Evolutionary conservation across 2,329 filamentous ascomycete genomes (phyloP), one percentile per base, ranked within the genome.

Genomic region (Botrytis porri): DNA sequence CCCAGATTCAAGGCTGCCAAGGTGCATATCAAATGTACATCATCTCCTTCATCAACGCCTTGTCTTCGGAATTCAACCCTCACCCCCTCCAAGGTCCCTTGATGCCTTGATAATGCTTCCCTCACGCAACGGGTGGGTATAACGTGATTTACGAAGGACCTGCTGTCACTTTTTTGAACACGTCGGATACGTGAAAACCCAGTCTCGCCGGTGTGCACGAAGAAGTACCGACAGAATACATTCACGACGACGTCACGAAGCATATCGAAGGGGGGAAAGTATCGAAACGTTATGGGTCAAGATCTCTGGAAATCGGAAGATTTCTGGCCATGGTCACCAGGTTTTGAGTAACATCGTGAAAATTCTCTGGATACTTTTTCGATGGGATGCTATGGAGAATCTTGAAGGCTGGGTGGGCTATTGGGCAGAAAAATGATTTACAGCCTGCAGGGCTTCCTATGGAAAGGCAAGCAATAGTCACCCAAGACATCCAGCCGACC

Each of bases 1-100:
- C 6, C 35, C n/a, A 67, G 22, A n/a, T 51, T 51, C 64, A 67
- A 41, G 61, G n/a, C 14, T 67, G 65, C 48, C 65, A 67, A 67
- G 65, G 35, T 66, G 48, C 64, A 67, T 67, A 57, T 67, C 64
- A 41, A 37, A 67, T 67, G 48, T 67, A 67, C 35, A 67, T 67
- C 64, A 67, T 67, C 64, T 67, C 64, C 63, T 67, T 67, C 35
- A 41, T 57, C 39, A 57, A 57, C 48, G 64, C 64, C 45, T 66
- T 39, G 64, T 66, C 60, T 67, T 70, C 57, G 67, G 67, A 29
- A 64, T 62, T 22, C 12, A 22, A 12, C 54, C 20, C 37, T 48
- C 67, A 39, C 29, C 57, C 57, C 69, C 57, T 45, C 57, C 57
- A 48, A 22, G 25, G n/a, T 57, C 48, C 48, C 64, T 67, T 64